These are phyloP conservation scores for Apiotrichum siamense DNA, from an alignment of 1,284 basidiomycete species.

Conservation along the genomic window DNA sequence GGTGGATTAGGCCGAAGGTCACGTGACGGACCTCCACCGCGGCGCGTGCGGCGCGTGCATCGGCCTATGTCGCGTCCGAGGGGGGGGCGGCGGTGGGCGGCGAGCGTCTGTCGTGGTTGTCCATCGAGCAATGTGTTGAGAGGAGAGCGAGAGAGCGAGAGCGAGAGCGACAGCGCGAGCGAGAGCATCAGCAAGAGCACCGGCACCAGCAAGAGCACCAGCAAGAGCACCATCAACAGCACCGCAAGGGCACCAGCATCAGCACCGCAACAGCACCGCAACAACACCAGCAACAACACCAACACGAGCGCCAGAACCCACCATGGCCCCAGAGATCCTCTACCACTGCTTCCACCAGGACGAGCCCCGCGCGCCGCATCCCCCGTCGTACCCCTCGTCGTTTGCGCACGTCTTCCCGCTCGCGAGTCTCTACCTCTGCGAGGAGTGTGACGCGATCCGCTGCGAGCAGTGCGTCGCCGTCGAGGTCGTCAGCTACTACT, in stretches of 20 bases:
- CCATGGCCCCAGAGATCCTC: conserved; percentile 12
- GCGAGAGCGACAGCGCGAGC: no score
- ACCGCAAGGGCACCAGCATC: neutral
- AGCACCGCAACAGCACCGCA: neutral
- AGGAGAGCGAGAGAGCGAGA: no score
- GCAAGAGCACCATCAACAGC: neutral
- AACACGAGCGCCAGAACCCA: no score
- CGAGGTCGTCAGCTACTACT: conserved; percentile 95
- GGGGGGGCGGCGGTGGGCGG: no score
- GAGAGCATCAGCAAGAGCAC: neutral
- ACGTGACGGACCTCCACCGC: no score
- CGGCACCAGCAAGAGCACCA: neutral
- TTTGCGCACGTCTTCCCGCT: conserved; percentile 75
- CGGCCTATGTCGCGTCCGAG: no score
- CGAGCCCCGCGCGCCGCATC: conserved; percentile 46
- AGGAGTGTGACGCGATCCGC: conserved; percentile 91
- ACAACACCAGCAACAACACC: neutral
- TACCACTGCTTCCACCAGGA: conserved; percentile 48
- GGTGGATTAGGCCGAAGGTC: no score
- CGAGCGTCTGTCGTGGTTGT: no score
- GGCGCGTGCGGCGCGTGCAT: no score
- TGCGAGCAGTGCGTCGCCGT: conserved; percentile 86
- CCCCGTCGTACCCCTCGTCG: conserved; percentile 67
- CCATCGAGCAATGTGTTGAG: no score
- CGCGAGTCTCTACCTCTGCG: conserved; percentile 87